Evolutionary conservation across 1,284 basidiomycete genomes (phyloP), one percentile per base, ranked within the genome.

Genomic region (Stygiomarasmius scandens): DNA sequence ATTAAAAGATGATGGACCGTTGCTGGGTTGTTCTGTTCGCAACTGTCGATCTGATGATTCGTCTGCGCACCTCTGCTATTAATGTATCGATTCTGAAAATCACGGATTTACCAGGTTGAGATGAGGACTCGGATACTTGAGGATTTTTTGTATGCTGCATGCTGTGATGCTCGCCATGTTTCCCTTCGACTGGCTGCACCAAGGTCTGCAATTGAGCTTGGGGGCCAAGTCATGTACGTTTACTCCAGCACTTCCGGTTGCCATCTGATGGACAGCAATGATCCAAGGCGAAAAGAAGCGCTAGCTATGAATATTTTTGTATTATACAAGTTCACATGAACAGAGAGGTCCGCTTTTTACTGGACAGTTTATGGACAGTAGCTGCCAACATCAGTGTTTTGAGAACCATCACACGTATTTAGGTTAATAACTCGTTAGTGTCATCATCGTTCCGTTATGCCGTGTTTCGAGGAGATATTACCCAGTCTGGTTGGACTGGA

Each of bases 181-280:
- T 32, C 29, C 12, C 29, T 32, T 32, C 29, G 46, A 48, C 12
- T 20, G 22, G 19, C 16, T 14, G 14, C 29, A 12, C 29, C 29
- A 5, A 32, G 29, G 6, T 32, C 12, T 32, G 5, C 12, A 47
- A 3, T n/a, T 47, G 14, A 23, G 23, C 22, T 22, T 49, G 48
- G 16, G 12, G n/a, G 25, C 24, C n/a, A 25, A 27, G 22, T 48
- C 22, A 48, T 16, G 3, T 25, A 16, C 25, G 16, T 25, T 11
- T 49, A 10, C 24, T 5, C 32, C 5, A 6, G 24, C n/a, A 49
- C 12, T 49, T 19, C 48, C 48, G 48, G 48, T 49, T 47, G 45
- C 45, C 45, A 47, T 47, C 24, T 49, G 48, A 49, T 49, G 32
- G 25, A 49, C 32, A 25, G n/a, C 32, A 22, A 47, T 47, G 25